phyloP scores from a whole-genome alignment of 345 rosid genomes.

The Syzygium jambos region DNA sequence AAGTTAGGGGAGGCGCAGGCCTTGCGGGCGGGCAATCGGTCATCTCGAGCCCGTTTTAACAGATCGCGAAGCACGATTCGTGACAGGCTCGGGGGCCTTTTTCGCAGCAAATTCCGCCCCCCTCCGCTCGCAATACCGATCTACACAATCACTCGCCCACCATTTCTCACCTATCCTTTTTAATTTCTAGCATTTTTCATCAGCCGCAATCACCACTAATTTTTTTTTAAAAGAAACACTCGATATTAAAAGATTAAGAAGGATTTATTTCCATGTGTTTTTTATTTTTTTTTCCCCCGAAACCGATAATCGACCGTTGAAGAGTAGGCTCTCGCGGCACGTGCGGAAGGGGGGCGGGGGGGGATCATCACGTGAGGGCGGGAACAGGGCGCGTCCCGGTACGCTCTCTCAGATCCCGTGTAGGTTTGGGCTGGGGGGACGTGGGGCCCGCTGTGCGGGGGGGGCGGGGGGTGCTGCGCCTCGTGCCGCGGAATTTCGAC shows the following conservation, averaged over 20 bases:
- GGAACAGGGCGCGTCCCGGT: not conserved
- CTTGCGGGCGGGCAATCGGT: not conserved
- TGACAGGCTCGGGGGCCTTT: not conserved
- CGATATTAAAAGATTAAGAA: not conserved
- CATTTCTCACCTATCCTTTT: not conserved
- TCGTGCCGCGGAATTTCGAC: not conserved
- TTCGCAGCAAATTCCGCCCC: not conserved
- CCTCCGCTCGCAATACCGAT: not conserved
- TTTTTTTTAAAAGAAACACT: not conserved
- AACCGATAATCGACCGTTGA: not conserved
- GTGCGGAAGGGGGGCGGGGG: not conserved
- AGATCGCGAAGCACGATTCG: rapidly evolving
- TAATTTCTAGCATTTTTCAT: not conserved
- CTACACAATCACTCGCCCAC: not conserved
- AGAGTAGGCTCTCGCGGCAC: not conserved
- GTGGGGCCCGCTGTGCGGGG: not conserved
- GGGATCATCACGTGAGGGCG: not conserved
- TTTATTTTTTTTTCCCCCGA: not conserved
- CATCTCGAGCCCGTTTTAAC: rapidly evolving
- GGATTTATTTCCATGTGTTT: not conserved
- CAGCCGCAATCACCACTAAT: not conserved
- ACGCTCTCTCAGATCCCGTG: not conserved
- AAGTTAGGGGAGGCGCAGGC: not conserved
- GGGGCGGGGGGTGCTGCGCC: not conserved
- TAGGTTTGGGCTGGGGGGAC: not conserved